A percentile compares a stretch with the other conserved stretches of the same genome.
Conservation (phyloP, 208 protist species). For the Leishmania mexicana region DNA sequence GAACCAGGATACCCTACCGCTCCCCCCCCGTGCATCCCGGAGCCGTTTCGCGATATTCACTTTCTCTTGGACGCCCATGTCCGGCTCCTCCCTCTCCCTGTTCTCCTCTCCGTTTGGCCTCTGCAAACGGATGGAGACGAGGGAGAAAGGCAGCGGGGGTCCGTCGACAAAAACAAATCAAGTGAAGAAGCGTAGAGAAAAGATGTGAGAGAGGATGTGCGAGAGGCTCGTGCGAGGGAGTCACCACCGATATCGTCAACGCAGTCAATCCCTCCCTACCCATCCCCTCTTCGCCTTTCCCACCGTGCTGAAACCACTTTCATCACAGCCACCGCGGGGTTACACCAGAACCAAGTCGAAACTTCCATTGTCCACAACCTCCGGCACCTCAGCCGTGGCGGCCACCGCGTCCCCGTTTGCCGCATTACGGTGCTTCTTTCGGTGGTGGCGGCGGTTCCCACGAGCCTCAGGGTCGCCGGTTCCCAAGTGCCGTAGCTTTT, state of each 20-base stretch:
- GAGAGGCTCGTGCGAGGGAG: background rate
- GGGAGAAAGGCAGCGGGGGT: too few species aligned
- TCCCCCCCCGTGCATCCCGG: too few species aligned
- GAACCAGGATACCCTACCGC: background rate
- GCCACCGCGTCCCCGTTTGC: background rate
- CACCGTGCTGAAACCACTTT: background rate
- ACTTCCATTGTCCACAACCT: conserved; percentile 28
- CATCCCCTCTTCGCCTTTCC: background rate
- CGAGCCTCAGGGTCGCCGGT: background rate
- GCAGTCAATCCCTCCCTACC: background rate
- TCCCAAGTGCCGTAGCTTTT: background rate
- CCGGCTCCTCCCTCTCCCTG: too few species aligned
- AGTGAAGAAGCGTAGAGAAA: background rate
- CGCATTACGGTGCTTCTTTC: background rate
- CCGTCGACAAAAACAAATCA: background rate
- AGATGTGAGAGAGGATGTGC: background rate
- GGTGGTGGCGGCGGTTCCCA: conserved; percentile 5
- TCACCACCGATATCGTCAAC: too few species aligned
- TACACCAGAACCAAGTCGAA: conserved; percentile 46
- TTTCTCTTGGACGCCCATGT: background rate
- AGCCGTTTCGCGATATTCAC: background rate
- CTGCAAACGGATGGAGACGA: background rate
- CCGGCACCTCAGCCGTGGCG: background rate
- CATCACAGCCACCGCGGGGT: conserved; percentile 1
- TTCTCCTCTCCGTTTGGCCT: background rate